Percentiles rank a stretch among this genome's conserved stretches.
These are phyloP conservation scores for Diaporthe sp. DNA, from an alignment of 2,329 filamentous ascomycete genomes.

Conservation along the genomic window DNA sequence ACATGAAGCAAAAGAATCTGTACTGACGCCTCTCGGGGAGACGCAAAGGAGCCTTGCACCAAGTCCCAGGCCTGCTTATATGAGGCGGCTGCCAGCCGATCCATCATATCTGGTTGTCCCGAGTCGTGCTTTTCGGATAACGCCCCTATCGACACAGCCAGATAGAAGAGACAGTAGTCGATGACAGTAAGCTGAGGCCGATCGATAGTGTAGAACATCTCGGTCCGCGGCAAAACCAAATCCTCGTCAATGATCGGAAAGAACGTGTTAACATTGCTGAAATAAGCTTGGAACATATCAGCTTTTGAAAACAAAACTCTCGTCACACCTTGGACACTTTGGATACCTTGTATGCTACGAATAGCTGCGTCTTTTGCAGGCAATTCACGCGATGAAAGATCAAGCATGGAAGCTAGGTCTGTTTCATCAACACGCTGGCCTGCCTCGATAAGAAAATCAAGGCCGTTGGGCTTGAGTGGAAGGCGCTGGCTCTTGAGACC, in stretches of 20 bases:
- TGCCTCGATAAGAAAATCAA: not conserved
- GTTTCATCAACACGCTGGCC: not conserved
- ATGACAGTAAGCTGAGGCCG: not conserved
- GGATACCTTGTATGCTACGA: not conserved
- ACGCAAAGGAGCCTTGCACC: not conserved
- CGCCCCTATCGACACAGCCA: not conserved
- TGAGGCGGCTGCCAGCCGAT: not conserved
- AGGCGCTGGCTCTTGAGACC: slow-evolving; percentile 2
- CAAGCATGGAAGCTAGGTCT: not conserved
- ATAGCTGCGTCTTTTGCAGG: not conserved
- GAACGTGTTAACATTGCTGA: not conserved
- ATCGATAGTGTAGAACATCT: slow-evolving; percentile 2
- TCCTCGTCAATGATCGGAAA: not conserved
- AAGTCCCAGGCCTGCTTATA: not conserved
- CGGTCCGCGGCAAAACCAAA: not conserved
- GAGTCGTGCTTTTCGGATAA: not conserved
- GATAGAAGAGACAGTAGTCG: not conserved
- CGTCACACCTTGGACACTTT: not conserved
- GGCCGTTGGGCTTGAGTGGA: not conserved
- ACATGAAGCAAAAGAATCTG: slow-evolving; percentile 3
- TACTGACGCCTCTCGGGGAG: not conserved
- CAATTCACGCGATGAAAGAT: not conserved
- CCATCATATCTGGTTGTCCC: not conserved
- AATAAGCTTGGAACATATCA: not conserved
- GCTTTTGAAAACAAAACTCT: not conserved